Base-by-base conservation (phyloP, 2,329 filamentous ascomycete genomes). In the Calonectria pseudoreteaudii region DNA sequence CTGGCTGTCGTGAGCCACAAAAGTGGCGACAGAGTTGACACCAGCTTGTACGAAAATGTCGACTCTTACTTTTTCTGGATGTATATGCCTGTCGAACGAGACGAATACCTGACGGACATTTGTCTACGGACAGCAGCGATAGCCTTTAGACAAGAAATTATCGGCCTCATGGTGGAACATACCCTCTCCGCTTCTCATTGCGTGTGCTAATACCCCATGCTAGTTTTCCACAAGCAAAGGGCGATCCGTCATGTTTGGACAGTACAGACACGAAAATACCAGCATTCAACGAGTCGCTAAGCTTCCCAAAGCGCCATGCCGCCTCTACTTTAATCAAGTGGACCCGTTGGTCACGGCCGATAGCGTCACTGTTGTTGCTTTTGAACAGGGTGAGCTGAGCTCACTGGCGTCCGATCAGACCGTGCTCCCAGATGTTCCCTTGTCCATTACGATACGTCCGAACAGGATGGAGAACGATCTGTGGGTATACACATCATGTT, bases 11-110 rank as follows among this genome's bases (percentile, higher is more conserved):
- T 60, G 14, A 60, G 31, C 34, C 56, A 60, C 26, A 60, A 16
- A 18, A 13, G 7, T 7, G 56, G 56, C 14, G 34, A 60, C 41
- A 60, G 10, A 14, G 7, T 60, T 5, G 56, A 60, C 23, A 26
- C 34, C n/a, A 28, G 56, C 14, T 28, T 60, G 23, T 16, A 60
- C 13, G 56, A 60, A 34, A 41, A 60, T 60, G 56, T 60, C n/a
- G 34, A 60, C 23, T 41, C 56, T 60, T 16, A 41, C n/a, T 60
- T 60, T 41, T 60, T 60, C 56, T 60, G 56, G 56, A 60, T 60
- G 56, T 60, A 60, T 23, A 60, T 60, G 56, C 56, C 56, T 16
- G 23, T 60, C 9, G 56, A 60, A 7, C n/a, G n/a, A 20, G 56
- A 41, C 16, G 56, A 60, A 13, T 28, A 60, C 18, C 34, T 60